Evolutionary conservation across 2,329 filamentous ascomycete species (phyloP).

Genomic region (Venturia effusa): DNA sequence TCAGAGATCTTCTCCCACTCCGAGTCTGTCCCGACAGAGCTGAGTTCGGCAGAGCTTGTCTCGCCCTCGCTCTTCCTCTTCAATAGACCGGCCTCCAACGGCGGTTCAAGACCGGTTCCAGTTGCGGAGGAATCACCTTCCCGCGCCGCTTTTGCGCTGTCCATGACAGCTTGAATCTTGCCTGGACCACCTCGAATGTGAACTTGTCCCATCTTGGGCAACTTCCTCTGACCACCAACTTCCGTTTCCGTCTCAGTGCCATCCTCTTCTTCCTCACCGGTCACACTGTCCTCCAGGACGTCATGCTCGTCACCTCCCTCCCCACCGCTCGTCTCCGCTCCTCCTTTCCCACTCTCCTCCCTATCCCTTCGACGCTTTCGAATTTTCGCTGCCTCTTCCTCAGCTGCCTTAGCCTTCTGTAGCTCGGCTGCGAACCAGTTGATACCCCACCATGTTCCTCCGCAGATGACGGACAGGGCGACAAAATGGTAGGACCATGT

Average conservation of each 20-base stretch:
- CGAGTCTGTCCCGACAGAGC: conserved; percentile 59
- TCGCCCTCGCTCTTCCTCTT: conserved; percentile 35
- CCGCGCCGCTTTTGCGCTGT: conserved; percentile 3
- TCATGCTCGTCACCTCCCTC: conserved; percentile 7
- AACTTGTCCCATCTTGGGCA: background rate
- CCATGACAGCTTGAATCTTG: conserved; percentile 11
- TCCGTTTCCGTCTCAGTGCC: conserved; percentile 21
- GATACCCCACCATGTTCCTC: conserved; percentile 80
- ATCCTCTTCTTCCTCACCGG: conserved; percentile 4
- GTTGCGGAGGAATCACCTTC: background rate
- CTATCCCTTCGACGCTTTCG: background rate
- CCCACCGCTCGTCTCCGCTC: conserved; percentile 7
- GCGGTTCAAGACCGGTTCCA: conserved; percentile 18
- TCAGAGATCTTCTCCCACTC: conserved; percentile 96
- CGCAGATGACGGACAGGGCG: conserved; percentile 68
- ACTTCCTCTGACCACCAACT: conserved; percentile 19
- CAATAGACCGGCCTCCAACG: conserved; percentile 21
- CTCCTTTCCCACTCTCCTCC: conserved; percentile 1
- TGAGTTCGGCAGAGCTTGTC: conserved; percentile 45
- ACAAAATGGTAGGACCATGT: conserved; percentile 87
- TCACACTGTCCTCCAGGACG: background rate
- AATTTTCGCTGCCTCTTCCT: conserved; percentile 39
- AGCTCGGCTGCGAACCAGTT: conserved; percentile 88
- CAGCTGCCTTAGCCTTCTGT: conserved; percentile 32
- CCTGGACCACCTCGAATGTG: conserved; percentile 8